phyloP scores from a whole-genome alignment of 1,284 basidiomycete species.

The Mycena citricolor region DNA sequence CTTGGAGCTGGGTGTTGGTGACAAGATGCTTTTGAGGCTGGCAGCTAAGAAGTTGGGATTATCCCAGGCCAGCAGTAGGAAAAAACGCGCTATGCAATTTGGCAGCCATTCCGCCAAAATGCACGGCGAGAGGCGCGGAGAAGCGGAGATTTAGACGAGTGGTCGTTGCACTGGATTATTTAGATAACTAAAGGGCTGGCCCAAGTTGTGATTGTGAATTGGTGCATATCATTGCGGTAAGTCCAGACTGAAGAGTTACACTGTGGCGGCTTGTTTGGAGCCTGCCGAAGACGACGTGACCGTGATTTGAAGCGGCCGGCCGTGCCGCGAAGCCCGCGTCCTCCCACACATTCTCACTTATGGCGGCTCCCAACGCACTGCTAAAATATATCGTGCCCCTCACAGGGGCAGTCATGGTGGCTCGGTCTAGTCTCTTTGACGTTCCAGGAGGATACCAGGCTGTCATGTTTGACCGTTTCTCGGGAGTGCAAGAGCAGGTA shows the following conservation, averaged over 20 bases:
- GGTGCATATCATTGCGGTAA: too few relatives aligned
- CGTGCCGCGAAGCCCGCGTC: neutral
- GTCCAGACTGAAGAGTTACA: slow-evolving; percentile 9
- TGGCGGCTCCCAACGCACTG: slow-evolving; percentile 1
- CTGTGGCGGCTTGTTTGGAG: too few relatives aligned
- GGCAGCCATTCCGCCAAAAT: slow-evolving; percentile 92
- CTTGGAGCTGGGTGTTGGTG: slow-evolving; percentile 69
- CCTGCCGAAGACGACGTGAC: too few relatives aligned
- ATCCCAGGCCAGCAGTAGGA: slow-evolving; percentile 64
- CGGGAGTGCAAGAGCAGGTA: slow-evolving; percentile 84
- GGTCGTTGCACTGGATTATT: slow-evolving; percentile 5
- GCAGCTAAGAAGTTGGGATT: slow-evolving; percentile 71
- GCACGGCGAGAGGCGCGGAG: slow-evolving; percentile 63
- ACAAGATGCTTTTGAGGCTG: slow-evolving; percentile 83
- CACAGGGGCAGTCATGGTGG: slow-evolving; percentile 62
- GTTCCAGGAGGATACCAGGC: slow-evolving; percentile 92
- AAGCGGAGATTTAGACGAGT: slow-evolving; percentile 27
- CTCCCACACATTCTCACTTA: neutral
- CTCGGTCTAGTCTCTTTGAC: slow-evolving; percentile 87
- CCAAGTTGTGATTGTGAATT: slow-evolving; percentile 9
- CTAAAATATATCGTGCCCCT: slow-evolving; percentile 60
- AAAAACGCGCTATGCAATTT: slow-evolving; percentile 97
- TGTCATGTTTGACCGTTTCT: slow-evolving; percentile 98
- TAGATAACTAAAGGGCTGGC: slow-evolving; percentile 11
- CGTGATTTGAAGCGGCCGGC: slow-evolving; percentile 3